Evolutionary conservation across 2,329 filamentous ascomycete genomes (phyloP).

Genomic region (Neopestalotiopsis sp.): DNA sequence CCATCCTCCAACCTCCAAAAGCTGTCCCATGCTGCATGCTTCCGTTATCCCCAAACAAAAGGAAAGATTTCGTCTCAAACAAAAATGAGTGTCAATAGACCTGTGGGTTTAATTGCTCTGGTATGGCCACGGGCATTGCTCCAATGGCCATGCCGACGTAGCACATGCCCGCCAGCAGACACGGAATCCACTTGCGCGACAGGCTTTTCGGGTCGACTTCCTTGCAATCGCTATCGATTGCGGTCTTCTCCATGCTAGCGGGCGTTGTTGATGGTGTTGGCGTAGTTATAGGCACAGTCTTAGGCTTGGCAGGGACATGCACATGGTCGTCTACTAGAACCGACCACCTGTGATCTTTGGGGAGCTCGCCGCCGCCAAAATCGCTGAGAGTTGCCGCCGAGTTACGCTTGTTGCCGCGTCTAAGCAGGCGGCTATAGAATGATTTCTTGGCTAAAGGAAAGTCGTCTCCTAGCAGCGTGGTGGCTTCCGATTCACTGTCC

Average conservation of each 20-base stretch:
- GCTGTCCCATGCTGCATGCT: neutral
- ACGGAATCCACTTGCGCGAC: neutral
- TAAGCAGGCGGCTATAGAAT: neutral
- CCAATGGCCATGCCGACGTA: neutral
- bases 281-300: neutral
- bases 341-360: neutral
- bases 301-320: neutral
- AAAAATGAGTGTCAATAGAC: neutral
- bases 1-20: neutral
- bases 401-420: neutral
- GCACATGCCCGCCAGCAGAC: neutral
- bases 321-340: neutral
- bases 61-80: neutral
- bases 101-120: neutral
- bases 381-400: too few relatives aligned
- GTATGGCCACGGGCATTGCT: neutral
- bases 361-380: neutral
- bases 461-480: neutral
- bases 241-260: neutral
- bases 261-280: neutral
- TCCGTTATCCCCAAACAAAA: neutral
- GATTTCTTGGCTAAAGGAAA: neutral
- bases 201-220: neutral
- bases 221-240: neutral
- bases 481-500: neutral